These are phyloP conservation scores for Colletotrichum sansevieriae DNA, from an alignment of 2,329 filamentous ascomycete species.

Conservation along the genomic window DNA sequence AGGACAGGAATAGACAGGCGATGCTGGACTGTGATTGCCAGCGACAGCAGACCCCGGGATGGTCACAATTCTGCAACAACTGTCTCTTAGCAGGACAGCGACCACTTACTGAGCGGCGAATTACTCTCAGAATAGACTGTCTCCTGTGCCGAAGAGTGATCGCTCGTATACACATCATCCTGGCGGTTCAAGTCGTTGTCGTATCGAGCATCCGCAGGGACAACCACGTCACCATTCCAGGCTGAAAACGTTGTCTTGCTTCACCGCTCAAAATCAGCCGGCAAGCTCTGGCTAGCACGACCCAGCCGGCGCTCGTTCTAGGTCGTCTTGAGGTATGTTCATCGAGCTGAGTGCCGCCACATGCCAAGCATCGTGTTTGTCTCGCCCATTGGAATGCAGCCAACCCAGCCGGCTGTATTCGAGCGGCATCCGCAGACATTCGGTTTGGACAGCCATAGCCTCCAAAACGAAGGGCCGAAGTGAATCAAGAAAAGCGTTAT, in stretches of 20 bases:
- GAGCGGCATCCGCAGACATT: background rate
- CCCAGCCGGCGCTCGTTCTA: background rate
- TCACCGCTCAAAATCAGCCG: too few species aligned
- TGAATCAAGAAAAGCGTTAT: background rate
- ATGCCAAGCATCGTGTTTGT: background rate
- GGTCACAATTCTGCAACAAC: background rate
- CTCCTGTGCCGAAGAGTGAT: too few species aligned
- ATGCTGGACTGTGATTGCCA: background rate
- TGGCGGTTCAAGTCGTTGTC: too few species aligned
- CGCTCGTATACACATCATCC: too few species aligned
- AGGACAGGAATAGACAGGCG: constrained; percentile 23
- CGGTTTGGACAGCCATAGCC: too few species aligned
- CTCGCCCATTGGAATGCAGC: background rate
- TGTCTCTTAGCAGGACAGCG: background rate
- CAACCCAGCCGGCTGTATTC: background rate
- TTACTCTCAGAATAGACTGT: too few species aligned
- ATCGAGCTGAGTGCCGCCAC: background rate
- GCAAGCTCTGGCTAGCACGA: too few species aligned
- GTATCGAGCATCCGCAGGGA: too few species aligned
- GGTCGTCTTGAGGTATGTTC: too few species aligned
- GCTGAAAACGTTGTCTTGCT: too few species aligned
- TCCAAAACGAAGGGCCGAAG: background rate
- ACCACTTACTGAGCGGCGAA: constrained; percentile 24
- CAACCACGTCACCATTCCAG: too few species aligned
- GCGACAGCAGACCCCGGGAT: constrained; percentile 11